Evolutionary conservation across 441 rosid species (phyloP).

Genomic region (Bruguiera hainesii): DNA sequence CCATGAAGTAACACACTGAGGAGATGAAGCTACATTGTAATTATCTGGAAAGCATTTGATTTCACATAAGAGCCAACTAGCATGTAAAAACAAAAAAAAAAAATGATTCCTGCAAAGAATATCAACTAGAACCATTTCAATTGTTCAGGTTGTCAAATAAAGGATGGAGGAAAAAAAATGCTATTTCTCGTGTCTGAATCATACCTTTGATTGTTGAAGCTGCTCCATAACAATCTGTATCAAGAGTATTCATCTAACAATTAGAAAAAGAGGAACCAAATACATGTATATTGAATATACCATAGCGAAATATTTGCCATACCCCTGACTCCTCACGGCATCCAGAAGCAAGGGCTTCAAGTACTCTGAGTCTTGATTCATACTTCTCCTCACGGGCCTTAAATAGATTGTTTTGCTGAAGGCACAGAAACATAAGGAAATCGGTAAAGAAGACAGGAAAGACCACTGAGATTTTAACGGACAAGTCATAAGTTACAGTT

Average conservation of each 20-base stretch:
- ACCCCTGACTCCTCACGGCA: conserved; percentile 65
- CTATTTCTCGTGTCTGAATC: conserved; percentile 10
- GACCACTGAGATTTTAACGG: conserved; percentile 1
- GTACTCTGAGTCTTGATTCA: conserved; percentile 72
- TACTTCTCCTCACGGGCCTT: conserved; percentile 90
- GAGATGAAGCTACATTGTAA: not conserved
- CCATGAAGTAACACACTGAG: not conserved
- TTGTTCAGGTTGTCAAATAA: not conserved
- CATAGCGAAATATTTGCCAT: conserved; percentile 15
- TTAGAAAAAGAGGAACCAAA: not conserved
- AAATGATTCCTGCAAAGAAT: not conserved
- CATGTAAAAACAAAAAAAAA: not conserved
- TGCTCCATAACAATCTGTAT: conserved; percentile 44
- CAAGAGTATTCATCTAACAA: conserved; percentile 17
- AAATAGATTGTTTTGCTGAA: conserved; percentile 77
- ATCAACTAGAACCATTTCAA: conserved; percentile 9
- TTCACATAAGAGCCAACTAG: not conserved
- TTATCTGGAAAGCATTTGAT: too few species aligned
- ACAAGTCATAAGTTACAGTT: conserved; percentile 47
- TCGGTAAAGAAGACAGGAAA: conserved; percentile 9
- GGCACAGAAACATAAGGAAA: conserved; percentile 14
- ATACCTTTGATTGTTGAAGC: conserved; percentile 58
- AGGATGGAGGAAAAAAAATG: not conserved
- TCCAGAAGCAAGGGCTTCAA: conserved; percentile 84
- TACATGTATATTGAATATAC: not conserved